Percentiles rank a stretch among this genome's conserved stretches.
phyloP scores from a whole-genome alignment of 140 eudicot species.

The Cichorium intybus region DNA sequence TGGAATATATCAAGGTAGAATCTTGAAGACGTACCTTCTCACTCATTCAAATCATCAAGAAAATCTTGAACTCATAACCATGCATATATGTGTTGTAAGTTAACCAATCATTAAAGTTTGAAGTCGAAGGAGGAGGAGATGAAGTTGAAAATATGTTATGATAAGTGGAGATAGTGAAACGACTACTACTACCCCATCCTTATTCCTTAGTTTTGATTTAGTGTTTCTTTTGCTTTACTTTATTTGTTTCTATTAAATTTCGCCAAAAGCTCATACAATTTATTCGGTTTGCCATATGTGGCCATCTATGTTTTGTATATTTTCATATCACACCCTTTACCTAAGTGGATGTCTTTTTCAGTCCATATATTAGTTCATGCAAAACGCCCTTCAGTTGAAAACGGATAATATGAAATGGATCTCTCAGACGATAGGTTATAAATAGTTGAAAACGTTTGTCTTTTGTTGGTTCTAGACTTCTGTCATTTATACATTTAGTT shows the following conservation, averaged over 20 bases:
- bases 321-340: background rate
- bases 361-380: background rate
- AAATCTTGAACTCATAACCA: conserved; percentile 7
- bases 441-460: too few species aligned
- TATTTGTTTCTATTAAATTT: conserved; percentile 17
- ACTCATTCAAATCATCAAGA: conserved; percentile 12
- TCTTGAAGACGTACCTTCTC: background rate
- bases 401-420: background rate
- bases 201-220: conserved; percentile 24
- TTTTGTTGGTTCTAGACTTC: too few species aligned
- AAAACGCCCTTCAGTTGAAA: background rate
- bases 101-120: conserved; percentile 9
- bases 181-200: conserved; percentile 28
- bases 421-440: too few species aligned
- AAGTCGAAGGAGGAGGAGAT: conserved; percentile 18
- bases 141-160: conserved; percentile 26
- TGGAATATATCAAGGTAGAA: conserved; percentile 4
- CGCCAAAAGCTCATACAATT: background rate
- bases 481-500: too few species aligned
- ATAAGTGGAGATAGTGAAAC: conserved; percentile 34
- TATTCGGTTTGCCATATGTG: conserved; percentile 1
- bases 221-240: conserved; percentile 35
- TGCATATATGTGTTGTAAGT: conserved; percentile 11
- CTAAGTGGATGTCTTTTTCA: background rate
- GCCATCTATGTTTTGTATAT: conserved; percentile 4